Evolutionary conservation across 306 rosid genomes (phyloP), one percentile per base, ranked within the genome.

Genomic region (Cotoneaster glaucophyllus): DNA sequence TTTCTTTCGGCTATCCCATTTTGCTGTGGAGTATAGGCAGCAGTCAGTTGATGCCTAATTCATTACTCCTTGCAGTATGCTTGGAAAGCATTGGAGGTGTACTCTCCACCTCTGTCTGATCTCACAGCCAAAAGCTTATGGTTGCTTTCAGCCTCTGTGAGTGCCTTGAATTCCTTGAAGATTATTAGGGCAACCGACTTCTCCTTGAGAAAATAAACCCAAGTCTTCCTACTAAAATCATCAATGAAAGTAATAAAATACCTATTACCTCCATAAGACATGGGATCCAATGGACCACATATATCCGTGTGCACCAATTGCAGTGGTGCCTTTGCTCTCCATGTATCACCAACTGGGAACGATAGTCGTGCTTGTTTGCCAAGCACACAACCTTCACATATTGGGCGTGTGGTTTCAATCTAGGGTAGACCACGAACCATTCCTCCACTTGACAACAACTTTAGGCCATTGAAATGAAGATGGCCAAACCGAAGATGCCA

Each of bases 341-440:
- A 25, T 44, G 37, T 1, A 1, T 14, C 10, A 7, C 41, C 37
- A 24, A n/a, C 17, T 22, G 17, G 74, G 8, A 70, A 70, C 1
- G 59, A 44, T 3, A 11, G 11, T 24, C 44, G 4, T 13, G 74
- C 28, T 8, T 70, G 62, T 7, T 70, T 70, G 19, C 62, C 74
- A 48, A 44, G 37, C 5, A 70, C 22, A 26, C 41, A 70, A 3
- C 61, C 62, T 50, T 70, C 62, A 50, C 24, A 41, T 0, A 48
- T 8, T 13, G 50, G 62, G 13, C 50, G 6, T 15, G 74, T 17
- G 25, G 10, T 2, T 9, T 50, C 22, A 52, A 45, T 52, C 24
- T 69, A 39, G 48, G 74, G 74, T 8, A 69, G 39, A 25, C 74
- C 43, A 44, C 48, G 10, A 22, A 69, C 74, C 61, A 69, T 69